These are phyloP conservation scores for Tephrocybe sp. DNA, from an alignment of 768 basidiomycete genomes.

Conservation along the genomic window DNA sequence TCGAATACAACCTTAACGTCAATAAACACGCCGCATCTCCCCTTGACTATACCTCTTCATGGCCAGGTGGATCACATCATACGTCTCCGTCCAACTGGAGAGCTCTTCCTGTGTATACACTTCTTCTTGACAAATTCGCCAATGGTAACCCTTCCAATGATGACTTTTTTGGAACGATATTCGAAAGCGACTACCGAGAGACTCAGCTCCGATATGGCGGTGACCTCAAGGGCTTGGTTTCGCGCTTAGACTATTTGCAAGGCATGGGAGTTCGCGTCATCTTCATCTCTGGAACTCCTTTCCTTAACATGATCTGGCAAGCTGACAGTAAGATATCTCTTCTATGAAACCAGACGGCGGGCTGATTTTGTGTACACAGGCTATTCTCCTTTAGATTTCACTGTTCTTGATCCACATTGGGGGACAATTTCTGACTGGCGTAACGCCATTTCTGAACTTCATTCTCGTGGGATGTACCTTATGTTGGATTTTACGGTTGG, in stretches of 20 bases:
- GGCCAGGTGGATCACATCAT: constrained; percentile 68
- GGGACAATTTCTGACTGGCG: constrained; percentile 82
- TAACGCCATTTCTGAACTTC: constrained; percentile 69
- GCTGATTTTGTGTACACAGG: constrained; percentile 42
- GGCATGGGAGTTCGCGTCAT: constrained; percentile 86
- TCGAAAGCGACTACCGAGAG: constrained; percentile 84
- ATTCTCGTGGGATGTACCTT: constrained; percentile 83
- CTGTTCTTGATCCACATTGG: constrained; percentile 89
- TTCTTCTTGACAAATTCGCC: constrained; percentile 91
- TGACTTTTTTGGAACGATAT: constrained; percentile 80
- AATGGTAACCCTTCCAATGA: constrained; percentile 93
- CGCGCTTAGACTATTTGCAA: constrained; percentile 82
- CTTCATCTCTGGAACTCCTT: constrained; percentile 92
- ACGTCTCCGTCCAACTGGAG: constrained; percentile 88
- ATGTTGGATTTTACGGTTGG: constrained; percentile 94
- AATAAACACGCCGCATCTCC: constrained; percentile 71
- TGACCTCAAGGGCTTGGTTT: constrained; percentile 76
- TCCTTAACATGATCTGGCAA: constrained; percentile 95
- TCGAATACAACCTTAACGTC: constrained; percentile 75
- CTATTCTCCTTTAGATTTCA: constrained; percentile 92
- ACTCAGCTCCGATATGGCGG: constrained; percentile 90
- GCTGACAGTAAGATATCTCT: constrained; percentile 74
- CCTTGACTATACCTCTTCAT: constrained; percentile 65
- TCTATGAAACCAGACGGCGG: too few species aligned
- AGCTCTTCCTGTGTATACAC: constrained; percentile 71